phyloP scores from a whole-genome alignment of 371 early-diverging fungal species.

The Rhizopus stolonifer region DNA sequence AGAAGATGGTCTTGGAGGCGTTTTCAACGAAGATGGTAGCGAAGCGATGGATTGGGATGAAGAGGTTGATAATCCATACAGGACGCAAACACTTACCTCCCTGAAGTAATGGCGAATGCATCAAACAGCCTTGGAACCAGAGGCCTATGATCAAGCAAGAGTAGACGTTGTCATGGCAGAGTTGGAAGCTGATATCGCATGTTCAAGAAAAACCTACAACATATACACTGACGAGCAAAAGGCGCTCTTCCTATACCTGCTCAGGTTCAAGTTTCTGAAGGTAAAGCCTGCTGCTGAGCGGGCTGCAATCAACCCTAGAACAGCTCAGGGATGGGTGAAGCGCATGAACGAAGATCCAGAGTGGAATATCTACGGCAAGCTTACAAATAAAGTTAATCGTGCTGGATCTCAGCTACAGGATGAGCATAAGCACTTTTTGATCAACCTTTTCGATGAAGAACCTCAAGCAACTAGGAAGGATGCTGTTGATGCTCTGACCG shows the following conservation, averaged over 20 bases:
- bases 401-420: constrained; percentile 26
- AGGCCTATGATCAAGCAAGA: constrained; percentile 24
- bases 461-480: constrained; percentile 7
- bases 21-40: background rate
- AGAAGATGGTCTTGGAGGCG: background rate
- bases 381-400: constrained; percentile 24
- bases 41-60: background rate
- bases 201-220: constrained; percentile 20
- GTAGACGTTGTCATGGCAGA: constrained; percentile 22
- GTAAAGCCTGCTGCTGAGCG: constrained; percentile 15
- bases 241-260: constrained; percentile 13
- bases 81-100: constrained; percentile 14
- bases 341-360: constrained; percentile 17
- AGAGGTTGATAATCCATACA: constrained; percentile 54
- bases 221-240: constrained; percentile 13
- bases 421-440: constrained; percentile 22
- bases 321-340: constrained; percentile 19
- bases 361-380: constrained; percentile 20
- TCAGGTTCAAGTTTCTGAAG: constrained; percentile 20
- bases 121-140: constrained; percentile 21
- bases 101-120: constrained; percentile 10
- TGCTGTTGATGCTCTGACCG: constrained; percentile 10
- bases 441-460: constrained; percentile 26
- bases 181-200: constrained; percentile 13
- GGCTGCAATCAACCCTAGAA: constrained; percentile 21